These are phyloP conservation scores for Zopfia rhizophila DNA, from an alignment of 2,329 filamentous ascomycete genomes.

Conservation along the genomic window DNA sequence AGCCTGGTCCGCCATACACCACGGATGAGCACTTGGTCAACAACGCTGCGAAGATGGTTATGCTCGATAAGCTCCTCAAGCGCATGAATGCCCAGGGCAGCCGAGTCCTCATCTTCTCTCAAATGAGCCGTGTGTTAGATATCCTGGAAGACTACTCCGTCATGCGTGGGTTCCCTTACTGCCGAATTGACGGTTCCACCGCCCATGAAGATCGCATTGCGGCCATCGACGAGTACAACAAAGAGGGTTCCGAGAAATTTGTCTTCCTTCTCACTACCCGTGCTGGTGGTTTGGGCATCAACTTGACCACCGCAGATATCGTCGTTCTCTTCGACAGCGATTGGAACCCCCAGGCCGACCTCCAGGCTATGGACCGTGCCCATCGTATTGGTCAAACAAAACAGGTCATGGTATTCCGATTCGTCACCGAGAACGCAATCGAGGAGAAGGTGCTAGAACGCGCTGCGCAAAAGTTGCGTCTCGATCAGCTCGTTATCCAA, in stretches of 20 bases:
- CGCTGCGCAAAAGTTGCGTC: constrained; percentile 93
- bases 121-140: constrained; percentile 97
- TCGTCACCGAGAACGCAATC: constrained; percentile 97
- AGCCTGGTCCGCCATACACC: constrained; percentile 96
- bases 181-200: constrained; percentile 95
- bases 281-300: constrained; percentile 96
- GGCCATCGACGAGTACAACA: constrained; percentile 99
- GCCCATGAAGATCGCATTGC: constrained; percentile 97
- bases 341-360: constrained; percentile 98
- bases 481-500: constrained; percentile 97
- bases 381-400: constrained; percentile 99
- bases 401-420: constrained; percentile 95
- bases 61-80: constrained; percentile 89
- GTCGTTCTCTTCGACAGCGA: constrained; percentile 97
- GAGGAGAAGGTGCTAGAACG: constrained; percentile 98
- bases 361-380: constrained; percentile 98
- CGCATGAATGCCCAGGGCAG: constrained; percentile 88
- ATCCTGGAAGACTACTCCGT: constrained; percentile 99
- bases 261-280: constrained; percentile 94
- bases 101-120: constrained; percentile 97
- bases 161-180: constrained; percentile 94
- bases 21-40: constrained; percentile 95
- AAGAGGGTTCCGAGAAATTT: constrained; percentile 93
- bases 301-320: constrained; percentile 93
- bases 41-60: constrained; percentile 97